Conservation (phyloP, 2,329 filamentous ascomycete genomes). For the Phyllosticta paracitricarpa region DNA sequence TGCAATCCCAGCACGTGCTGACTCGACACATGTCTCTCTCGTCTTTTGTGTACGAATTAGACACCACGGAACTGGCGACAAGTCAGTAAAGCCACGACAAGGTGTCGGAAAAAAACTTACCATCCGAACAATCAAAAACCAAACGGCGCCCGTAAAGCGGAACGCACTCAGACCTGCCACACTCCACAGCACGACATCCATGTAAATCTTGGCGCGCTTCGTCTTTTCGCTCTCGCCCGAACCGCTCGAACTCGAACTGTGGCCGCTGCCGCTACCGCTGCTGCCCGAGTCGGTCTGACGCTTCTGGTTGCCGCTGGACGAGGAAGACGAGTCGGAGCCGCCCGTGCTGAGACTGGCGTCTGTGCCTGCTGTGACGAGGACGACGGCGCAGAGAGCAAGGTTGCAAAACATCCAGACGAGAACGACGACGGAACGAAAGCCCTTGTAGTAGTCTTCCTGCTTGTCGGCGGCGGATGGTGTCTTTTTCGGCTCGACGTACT, state of each 20-base stretch:
- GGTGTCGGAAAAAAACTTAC: conserved; percentile 16
- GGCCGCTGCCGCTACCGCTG: not conserved
- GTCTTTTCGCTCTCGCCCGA: conserved; percentile 31
- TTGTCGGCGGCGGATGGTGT: conserved; percentile 55
- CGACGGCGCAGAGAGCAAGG: conserved; percentile 75
- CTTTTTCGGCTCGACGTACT: conserved; percentile 64
- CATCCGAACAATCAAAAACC: conserved; percentile 65
- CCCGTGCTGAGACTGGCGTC: conserved; percentile 40
- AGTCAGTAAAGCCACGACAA: not conserved
- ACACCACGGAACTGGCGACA: no score
- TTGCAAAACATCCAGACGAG: conserved; percentile 96
- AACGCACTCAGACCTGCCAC: conserved; percentile 77
- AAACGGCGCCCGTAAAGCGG: conserved; percentile 78
- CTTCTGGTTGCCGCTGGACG: conserved; percentile 1
- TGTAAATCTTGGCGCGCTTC: conserved; percentile 65
- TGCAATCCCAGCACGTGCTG: no score
- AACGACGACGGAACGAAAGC: conserved; percentile 85
- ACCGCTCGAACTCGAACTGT: conserved; percentile 17
- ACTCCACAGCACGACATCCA: conserved; percentile 79
- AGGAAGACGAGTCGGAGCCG: not conserved
- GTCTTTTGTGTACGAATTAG: no score
- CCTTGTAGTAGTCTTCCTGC: conserved; percentile 97
- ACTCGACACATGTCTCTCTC: no score
- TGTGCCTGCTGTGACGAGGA: conserved; percentile 76
- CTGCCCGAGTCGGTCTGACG: not conserved